Base-by-base conservation (phyloP, 2,329 filamentous ascomycete species). In the Fusarium sororula region DNA sequence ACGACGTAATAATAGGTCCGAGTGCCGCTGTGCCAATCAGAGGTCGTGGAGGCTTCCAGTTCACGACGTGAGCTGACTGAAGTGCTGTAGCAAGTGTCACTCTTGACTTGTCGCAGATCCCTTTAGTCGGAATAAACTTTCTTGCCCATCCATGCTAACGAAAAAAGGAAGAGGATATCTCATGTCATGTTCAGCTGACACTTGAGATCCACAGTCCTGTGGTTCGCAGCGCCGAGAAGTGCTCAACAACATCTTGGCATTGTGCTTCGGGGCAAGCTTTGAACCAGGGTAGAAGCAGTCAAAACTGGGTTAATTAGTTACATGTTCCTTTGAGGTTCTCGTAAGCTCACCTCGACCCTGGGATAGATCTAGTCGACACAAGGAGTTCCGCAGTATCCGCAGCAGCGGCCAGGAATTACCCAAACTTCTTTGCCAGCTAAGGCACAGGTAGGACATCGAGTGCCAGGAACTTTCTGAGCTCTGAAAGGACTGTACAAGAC, bases 371-470 rank as follows among this genome's bases (percentile, higher is more conserved):
- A 67, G 35, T 74, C 72, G 15, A 71, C 81, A 53, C 82, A 83
- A 9, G 85, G 83, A 30, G 86, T 87, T 56, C 87, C 86, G 79
- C 87, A 88, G 72, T 86, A 84, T 38, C 84, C 84, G 75, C 87
- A 89, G 57, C 81, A 81, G 64, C 85, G 84, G 59, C 87, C 87
- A 38, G 86, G 87, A 68, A 88, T 87, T 30, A 89, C 87, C 87
- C 87, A 89, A 48, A 87, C 85, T 75, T 89, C 87, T 68, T 85
- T 82, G 67, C 87, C 87, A 51, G 82, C 81, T 47, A 81, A 77
- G 57, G 83, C 83, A 74, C 87, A 89, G 9, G 84, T 88, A 54
- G 87, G 86, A 77, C 87, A 89, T 74, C 84, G 82, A 32, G 88
- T 86, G 15, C 87, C 87, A 9, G 87, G 84, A 67, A 88, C 83